A percentile compares a stretch with the other conserved stretches of the same genome.
These are phyloP conservation scores for Venturia nashicola DNA, from an alignment of 2,329 filamentous ascomycete species.

Conservation along the genomic window DNA sequence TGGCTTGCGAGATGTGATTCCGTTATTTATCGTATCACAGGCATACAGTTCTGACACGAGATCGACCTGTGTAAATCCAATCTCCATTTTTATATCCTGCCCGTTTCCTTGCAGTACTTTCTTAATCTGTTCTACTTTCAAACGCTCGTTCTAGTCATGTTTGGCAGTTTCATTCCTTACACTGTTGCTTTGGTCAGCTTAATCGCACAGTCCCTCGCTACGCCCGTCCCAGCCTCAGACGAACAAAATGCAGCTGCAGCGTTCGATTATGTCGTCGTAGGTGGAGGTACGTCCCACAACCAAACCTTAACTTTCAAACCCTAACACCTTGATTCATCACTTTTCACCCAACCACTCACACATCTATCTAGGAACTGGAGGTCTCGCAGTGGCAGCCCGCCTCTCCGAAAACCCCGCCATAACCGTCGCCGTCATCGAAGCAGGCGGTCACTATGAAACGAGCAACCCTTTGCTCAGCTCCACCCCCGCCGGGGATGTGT, in stretches of 20 bases:
- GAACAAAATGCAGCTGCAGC: background rate
- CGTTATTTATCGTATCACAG: background rate
- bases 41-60: background rate
- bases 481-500: slow-evolving; percentile 16
- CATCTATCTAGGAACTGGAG: slow-evolving; percentile 9
- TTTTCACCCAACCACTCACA: background rate
- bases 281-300: background rate
- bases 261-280: slow-evolving; percentile 2
- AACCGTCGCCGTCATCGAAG: slow-evolving; percentile 7
- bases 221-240: background rate
- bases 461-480: slow-evolving; percentile 15
- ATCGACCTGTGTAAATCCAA: background rate
- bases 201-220: background rate
- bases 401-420: slow-evolving; percentile 6
- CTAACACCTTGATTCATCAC: no score
- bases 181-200: background rate
- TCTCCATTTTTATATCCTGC: background rate
- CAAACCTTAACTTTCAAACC: no score
- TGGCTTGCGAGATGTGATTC: background rate
- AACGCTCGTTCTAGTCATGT: background rate
- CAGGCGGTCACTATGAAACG: slow-evolving; percentile 20
- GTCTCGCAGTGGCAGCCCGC: slow-evolving; percentile 9
- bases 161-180: background rate
- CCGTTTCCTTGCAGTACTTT: background rate
- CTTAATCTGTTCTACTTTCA: background rate